These are phyloP conservation scores for Pseudozyma thailandica DNA, from an alignment of 1,284 basidiomycete species.

Conservation along the genomic window DNA sequence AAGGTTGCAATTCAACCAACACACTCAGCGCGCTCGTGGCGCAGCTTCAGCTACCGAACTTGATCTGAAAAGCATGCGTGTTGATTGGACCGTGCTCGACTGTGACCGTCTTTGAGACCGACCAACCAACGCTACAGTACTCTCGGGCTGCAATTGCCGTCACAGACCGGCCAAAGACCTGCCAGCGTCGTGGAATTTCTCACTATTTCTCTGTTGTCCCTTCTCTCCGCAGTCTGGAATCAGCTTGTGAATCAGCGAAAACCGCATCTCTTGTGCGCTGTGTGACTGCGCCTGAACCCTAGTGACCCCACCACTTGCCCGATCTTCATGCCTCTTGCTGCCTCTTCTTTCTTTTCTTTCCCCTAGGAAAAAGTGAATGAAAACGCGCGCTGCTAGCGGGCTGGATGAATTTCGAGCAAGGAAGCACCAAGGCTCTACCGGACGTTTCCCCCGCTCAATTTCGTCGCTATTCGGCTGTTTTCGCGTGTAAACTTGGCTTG, in stretches of 20 bases:
- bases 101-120: background rate
- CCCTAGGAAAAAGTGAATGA: background rate
- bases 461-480: conserved; percentile 39
- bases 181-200: background rate
- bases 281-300: too few relatives aligned
- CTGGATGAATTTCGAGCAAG: background rate
- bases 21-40: background rate
- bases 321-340: conserved; percentile 2
- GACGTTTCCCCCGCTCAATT: conserved; percentile 10
- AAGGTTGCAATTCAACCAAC: background rate
- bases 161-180: conserved; percentile 26
- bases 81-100: conserved; percentile 41
- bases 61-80: conserved; percentile 33
- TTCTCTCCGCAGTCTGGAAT: background rate
- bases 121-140: background rate
- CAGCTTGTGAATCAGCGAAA: conserved; percentile 24
- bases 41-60: too few relatives aligned
- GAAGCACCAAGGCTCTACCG: conserved; percentile 7
- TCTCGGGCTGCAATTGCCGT: conserved; percentile 42
- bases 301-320: conserved; percentile 6
- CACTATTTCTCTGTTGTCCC: background rate
- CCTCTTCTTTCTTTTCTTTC: conserved; percentile 2
- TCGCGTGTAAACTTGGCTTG: conserved; percentile 21
- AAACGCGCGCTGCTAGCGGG: conserved; percentile 25
- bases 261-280: too few relatives aligned